phyloP scores from a whole-genome alignment of 192 early-diverging fungal species.

The Lobosporangium transversale region DNA sequence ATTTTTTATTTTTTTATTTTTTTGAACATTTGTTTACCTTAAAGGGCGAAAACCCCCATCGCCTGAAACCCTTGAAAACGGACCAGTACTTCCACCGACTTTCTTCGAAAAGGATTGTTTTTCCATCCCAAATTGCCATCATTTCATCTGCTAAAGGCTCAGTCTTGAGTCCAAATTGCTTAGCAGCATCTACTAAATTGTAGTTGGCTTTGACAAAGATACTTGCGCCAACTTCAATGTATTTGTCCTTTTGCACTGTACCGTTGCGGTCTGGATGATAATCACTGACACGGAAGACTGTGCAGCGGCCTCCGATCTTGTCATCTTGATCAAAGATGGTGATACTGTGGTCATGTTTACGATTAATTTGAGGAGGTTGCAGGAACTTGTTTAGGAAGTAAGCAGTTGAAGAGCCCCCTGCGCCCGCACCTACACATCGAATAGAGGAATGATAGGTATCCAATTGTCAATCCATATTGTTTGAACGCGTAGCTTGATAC shows the following conservation, averaged over 20 bases:
- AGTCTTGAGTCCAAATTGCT: conserved; percentile 60
- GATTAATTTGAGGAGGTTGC: conserved; percentile 18
- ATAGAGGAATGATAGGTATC: background rate
- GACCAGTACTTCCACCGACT: conserved; percentile 54
- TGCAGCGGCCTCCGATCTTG: conserved; percentile 65
- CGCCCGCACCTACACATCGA: conserved; percentile 56
- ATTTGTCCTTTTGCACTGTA: conserved; percentile 17
- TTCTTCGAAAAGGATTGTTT: conserved; percentile 63
- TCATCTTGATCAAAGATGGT: conserved; percentile 66
- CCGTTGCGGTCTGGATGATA: conserved; percentile 1
- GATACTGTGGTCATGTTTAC: conserved; percentile 46
- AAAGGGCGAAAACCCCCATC: conserved; percentile 57
- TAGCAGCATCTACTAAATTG: conserved; percentile 61
- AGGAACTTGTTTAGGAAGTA: conserved; percentile 51
- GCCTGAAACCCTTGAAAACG: conserved; percentile 48
- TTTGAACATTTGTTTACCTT: conserved; percentile 46
- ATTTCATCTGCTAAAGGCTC: conserved; percentile 41
- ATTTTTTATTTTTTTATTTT: conserved; percentile 14
- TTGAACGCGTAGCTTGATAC: no score
- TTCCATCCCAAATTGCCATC: conserved; percentile 61
- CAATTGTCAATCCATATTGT: no score
- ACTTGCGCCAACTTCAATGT: conserved; percentile 70
- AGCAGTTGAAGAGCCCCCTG: conserved; percentile 62
- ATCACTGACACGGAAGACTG: conserved; percentile 24
- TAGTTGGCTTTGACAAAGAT: conserved; percentile 70